A percentile compares a stretch with the other conserved stretches of the same genome.
Evolutionary conservation across 306 rosid species (phyloP).

Genomic region (Acacia melanoxylon): DNA sequence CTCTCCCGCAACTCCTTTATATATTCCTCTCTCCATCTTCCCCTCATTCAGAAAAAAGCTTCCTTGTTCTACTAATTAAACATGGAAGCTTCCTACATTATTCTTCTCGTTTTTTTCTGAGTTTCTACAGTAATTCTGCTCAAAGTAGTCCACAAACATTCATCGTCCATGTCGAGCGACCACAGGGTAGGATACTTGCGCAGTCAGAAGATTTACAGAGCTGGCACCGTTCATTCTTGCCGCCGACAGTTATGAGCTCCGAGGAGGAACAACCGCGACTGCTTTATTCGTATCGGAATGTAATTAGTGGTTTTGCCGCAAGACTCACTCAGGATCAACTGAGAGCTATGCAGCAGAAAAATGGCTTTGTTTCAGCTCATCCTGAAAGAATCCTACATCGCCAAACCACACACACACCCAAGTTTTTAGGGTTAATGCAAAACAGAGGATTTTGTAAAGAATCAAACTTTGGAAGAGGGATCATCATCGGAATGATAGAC

Average conservation of each 20-base stretch:
- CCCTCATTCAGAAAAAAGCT: slow-evolving; percentile 11
- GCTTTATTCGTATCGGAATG: slow-evolving; percentile 50
- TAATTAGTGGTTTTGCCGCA: slow-evolving; percentile 69
- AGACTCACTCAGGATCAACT: slow-evolving; percentile 53
- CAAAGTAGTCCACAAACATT: slow-evolving; percentile 45
- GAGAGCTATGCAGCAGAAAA: slow-evolving; percentile 41
- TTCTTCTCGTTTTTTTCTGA: slow-evolving; percentile 40
- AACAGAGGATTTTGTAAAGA: slow-evolving; percentile 59
- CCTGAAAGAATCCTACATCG: slow-evolving; percentile 35
- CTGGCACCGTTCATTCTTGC: slow-evolving; percentile 69
- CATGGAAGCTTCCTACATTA: slow-evolving; percentile 44
- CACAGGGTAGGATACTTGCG: slow-evolving; percentile 33
- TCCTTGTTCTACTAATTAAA: slow-evolving; percentile 24
- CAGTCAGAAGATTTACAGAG: slow-evolving; percentile 37
- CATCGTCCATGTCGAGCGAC: slow-evolving; percentile 52
- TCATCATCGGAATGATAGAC: slow-evolving; percentile 71
- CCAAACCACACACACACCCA: slow-evolving; percentile 65
- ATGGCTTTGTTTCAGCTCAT: slow-evolving; percentile 58
- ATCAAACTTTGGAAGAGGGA: slow-evolving; percentile 63
- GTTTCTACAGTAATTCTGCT: slow-evolving; percentile 36
- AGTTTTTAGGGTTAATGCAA: slow-evolving; percentile 58
- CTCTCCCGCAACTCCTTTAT: background rate
- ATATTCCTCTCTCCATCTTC: background rate
- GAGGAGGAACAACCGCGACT: slow-evolving; percentile 29
- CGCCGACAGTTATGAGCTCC: slow-evolving; percentile 30